Percentiles rank a stretch among this genome's conserved stretches.
Evolutionary conservation across 179 eudicot species (phyloP).

Genomic region (Beta corolliflora): DNA sequence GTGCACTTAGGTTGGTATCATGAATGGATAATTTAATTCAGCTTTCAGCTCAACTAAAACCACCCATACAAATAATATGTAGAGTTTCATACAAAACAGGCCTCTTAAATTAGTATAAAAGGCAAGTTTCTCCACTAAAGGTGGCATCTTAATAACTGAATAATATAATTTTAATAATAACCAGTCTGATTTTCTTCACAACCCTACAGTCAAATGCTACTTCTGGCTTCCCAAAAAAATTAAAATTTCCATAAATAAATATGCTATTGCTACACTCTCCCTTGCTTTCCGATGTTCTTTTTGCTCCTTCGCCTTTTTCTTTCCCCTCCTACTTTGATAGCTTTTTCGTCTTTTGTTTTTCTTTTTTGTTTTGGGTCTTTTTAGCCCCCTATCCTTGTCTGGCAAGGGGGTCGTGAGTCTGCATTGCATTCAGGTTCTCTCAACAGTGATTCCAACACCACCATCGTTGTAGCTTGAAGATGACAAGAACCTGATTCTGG

Average conservation of each 20-base stretch:
- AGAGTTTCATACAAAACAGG: too few species aligned
- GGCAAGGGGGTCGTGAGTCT: background rate
- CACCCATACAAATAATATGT: background rate
- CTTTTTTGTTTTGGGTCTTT: background rate
- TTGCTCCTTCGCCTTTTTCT: too few species aligned
- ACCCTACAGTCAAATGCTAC: too few species aligned
- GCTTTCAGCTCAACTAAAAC: background rate
- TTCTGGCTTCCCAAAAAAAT: too few species aligned
- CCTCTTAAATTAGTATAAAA: too few species aligned
- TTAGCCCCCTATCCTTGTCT: background rate
- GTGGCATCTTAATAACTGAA: slow-evolving; percentile 6
- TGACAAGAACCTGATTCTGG: background rate
- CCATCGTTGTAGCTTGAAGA: background rate
- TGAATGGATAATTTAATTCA: background rate
- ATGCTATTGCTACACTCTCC: too few species aligned
- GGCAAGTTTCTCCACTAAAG: background rate
- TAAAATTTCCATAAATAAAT: too few species aligned
- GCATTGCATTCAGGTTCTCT: background rate
- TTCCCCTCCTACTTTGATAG: background rate
- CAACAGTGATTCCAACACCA: background rate
- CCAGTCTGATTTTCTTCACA: too few species aligned
- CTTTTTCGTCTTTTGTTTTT: background rate
- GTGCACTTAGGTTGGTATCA: background rate
- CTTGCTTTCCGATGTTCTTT: too few species aligned
- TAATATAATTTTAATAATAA: background rate